Evolutionary conservation across 1,139 yeast species (phyloP), one percentile per base, ranked within the genome.

Genomic region (Candida labiduridarum): DNA sequence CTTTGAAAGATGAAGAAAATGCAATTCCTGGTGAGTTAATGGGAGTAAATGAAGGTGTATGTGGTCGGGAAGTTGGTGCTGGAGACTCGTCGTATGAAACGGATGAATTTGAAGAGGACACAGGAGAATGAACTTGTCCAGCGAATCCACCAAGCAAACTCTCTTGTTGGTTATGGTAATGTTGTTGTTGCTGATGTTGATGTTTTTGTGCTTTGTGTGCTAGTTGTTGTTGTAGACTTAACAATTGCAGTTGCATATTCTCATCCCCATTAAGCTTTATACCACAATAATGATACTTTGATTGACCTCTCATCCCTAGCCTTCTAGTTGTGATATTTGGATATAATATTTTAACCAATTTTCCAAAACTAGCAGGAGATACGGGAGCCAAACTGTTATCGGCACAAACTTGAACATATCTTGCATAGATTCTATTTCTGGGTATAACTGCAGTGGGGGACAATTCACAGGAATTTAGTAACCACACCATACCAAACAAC

Each of bases 281-380:
- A 1, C 97, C 97, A 69, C 96, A 89, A 65, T 91, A 92, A 64
- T 91, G 96, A 65, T 92, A 91, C 62, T 89, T 89, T 18, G 94
- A 85, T 62, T 88, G 92, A 8, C 97, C 97, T 49, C 97, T 76
- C 69, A 87, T 85, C 11, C 97, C 98, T 52, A 91, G 73, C 54
- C 98, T 78, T 58, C 97, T 79, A 0, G 96, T 89, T 31, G 89
- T 85, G 56, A 90, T 74, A 50, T 76, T 77, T 1, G 97, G 97
- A 61, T 83, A 90, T 12, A 87, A 71, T 8, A 86, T 74, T 54
- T 89, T 79, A 11, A 91, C 92, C 44, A 91, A 72, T 62, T 89
- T 89, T 15, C 97, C 97, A 65, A 91, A 84, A 11, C 92, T 84
- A 0, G 97, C 96, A 14, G 96, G 96, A 27, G 90, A 84, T 49